Base-by-base conservation (phyloP, 495 filamentous ascomycete genomes). In the Cairneyella variabilis region DNA sequence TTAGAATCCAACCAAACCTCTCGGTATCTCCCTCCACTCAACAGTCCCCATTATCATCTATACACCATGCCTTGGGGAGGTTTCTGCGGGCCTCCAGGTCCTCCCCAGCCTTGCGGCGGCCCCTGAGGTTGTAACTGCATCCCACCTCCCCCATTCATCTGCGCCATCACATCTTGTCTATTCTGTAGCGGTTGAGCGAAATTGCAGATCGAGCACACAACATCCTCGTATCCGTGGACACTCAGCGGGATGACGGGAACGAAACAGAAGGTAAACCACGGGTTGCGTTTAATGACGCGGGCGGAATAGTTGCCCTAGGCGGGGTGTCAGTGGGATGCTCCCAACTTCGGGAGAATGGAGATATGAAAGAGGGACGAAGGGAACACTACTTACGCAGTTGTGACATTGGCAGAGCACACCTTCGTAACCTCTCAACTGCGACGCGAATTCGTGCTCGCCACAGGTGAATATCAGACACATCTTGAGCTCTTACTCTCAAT, bases 201-300 rank as follows among this genome's bases (percentile, higher is more conserved):
- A 60, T 75, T 72, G 72, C 78, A 81, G 59, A 81, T 69, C 46
- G 68, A 65, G 67, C 78, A 81, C 10, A 66, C 51, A 30, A 81
- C 66, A 56, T 81, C 78, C 30, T 77, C 66, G 69, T 80, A 78
- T 28, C 76, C 76, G 47, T 77, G 71, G 39, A 80, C 65, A 37
- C 76, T 77, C 37, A 81, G 74, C 0, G 78, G 78, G 38, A 81
- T 50, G 49, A 81, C 72, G 28, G 78, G 78, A 28, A 81, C 52
- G 54, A 80, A 81, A 64, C 78, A 81, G 58, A 81, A 78, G 11
- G 78, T 81, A 48, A 81, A 81, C 75, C 77, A 81, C 0, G 76
- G 76, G 45, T 78, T 69, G 37, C 69, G 71, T 58, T 78, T 77
- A 51, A 78, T 68, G 39, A 79, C 75, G 17, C 66, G 68, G 10